A percentile compares a stretch with the other conserved stretches of the same genome.
These are phyloP conservation scores for Trichosporon faecale DNA, from an alignment of 1,284 basidiomycete genomes.

Conservation along the genomic window DNA sequence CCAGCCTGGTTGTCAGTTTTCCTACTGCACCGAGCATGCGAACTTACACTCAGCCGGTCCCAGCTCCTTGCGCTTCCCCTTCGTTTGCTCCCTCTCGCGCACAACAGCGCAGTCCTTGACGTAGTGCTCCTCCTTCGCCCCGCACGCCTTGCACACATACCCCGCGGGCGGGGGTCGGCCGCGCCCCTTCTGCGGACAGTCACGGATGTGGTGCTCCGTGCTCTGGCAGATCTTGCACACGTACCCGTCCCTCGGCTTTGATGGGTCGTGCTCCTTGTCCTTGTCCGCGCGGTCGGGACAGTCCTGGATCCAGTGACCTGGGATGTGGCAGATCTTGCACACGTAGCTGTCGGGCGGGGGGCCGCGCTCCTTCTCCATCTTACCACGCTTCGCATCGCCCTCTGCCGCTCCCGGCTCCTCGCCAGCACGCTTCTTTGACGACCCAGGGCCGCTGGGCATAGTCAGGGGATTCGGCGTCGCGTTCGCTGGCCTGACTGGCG, in stretches of 20 bases:
- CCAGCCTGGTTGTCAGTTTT: constrained; percentile 62
- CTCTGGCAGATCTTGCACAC: constrained; percentile 49
- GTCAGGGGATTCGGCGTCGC: constrained; percentile 44
- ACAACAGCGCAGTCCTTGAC: constrained; percentile 78
- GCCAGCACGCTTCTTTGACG: constrained; percentile 61
- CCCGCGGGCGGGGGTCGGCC: constrained; percentile 62
- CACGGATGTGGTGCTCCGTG: constrained; percentile 77
- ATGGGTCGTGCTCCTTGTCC: constrained; percentile 24
- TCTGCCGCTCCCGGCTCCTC: constrained; percentile 41
- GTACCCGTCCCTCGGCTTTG: constrained; percentile 43
- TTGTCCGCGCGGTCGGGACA: constrained; percentile 40
- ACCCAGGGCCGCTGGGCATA: constrained; percentile 16
- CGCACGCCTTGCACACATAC: constrained; percentile 83
- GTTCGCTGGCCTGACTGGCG: constrained; percentile 40
- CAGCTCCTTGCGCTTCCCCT: constrained; percentile 51
- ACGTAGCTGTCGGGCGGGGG: constrained; percentile 73
- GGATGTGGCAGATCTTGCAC: constrained; percentile 73
- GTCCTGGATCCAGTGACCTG: constrained; percentile 52
- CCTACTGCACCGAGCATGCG: neutral
- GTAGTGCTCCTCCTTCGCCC: constrained; percentile 68
- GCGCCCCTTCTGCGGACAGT: constrained; percentile 71
- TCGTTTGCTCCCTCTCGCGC: constrained; percentile 54
- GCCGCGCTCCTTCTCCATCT: constrained; percentile 30
- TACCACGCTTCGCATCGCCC: constrained; percentile 52
- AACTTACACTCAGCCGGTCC: constrained; percentile 60